Evolutionary conservation across 2,329 filamentous ascomycete species (phyloP).

Genomic region (Penicillium brasilianum): DNA sequence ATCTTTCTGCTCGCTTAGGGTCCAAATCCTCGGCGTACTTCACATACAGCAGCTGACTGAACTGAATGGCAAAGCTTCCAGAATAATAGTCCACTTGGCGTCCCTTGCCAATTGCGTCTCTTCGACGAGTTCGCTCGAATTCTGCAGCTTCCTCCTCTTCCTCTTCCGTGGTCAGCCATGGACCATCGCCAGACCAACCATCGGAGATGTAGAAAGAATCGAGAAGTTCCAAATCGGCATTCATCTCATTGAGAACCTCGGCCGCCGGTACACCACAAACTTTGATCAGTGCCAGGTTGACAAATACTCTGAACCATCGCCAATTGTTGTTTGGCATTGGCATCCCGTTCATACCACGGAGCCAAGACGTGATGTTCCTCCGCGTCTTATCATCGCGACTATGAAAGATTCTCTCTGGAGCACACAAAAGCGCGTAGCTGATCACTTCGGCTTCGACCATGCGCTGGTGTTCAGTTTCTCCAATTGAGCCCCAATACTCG

Average conservation of each 20-base stretch:
- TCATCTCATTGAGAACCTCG: constrained; percentile 45
- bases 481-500: constrained; percentile 32
- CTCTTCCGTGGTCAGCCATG: constrained; percentile 42
- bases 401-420: constrained; percentile 26
- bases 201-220: constrained; percentile 53
- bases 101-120: constrained; percentile 17
- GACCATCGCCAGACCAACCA: constrained; percentile 57
- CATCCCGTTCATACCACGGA: constrained; percentile 51
- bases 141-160: constrained; percentile 25
- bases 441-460: constrained; percentile 33
- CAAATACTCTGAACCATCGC: constrained; percentile 60
- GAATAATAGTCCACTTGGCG: constrained; percentile 59
- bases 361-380: constrained; percentile 41
- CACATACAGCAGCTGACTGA: constrained; percentile 55
- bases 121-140: constrained; percentile 6
- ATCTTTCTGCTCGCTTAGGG: constrained; percentile 43
- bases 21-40: constrained; percentile 53
- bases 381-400: constrained; percentile 11
- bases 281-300: constrained; percentile 54
- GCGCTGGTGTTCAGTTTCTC: constrained; percentile 31
- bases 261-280: constrained; percentile 46
- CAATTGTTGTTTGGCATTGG: constrained; percentile 57
- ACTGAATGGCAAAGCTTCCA: constrained; percentile 61
- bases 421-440: constrained; percentile 24
- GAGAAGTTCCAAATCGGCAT: constrained; percentile 50